Evolutionary conservation across 2,329 filamentous ascomycete genomes (phyloP), one percentile per base, ranked within the genome.

Genomic region (Colletotrichum lindemuthianum): DNA sequence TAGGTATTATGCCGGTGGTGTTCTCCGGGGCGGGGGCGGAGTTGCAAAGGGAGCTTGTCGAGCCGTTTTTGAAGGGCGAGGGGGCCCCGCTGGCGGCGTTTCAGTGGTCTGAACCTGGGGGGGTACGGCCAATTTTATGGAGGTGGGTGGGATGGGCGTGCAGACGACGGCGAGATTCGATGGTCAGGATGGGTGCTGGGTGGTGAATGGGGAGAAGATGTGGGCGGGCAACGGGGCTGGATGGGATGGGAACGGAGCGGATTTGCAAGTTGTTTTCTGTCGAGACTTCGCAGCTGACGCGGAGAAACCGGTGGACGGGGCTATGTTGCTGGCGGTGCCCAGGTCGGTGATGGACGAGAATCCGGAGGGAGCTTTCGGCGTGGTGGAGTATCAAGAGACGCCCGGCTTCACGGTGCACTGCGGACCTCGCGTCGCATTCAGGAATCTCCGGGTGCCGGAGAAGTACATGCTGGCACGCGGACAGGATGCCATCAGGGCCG

Each of bases 181-280:
- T n/a, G 82, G 81, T 0, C 78, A 84, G 40, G 76, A 81, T 47
- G 24, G 24, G 24, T 24, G 24, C 24, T 86, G 81, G 80, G 70
- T 86, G 3, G 68, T 87, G 33, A 81, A 81, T 68, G 84, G 84
- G 3, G 84, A 86, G 67, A 86, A 87, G 79, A 74, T 85, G 43
- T 87, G 84, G 84, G 81, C 84, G 10, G 85, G 83, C 2, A 87
- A 86, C 69, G 78, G 76, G 55, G 79, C 77, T 1, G 84, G 84
- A 12, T 87, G 83, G 84, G 84, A 86, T 63, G 77, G 78, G 44
- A 74, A 75, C 56, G 84, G 84, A 9, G 81, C 83, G 1, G 82
- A 86, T 45, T 72, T 87, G 2, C 77, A 80, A 58, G 86, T 83
- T 65, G 77, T 86, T 7, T 80, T 85, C 4, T 86, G 83, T 70